Conservation (phyloP, 192 early-diverging fungal genomes). For the Linnemannia exigua region DNA sequence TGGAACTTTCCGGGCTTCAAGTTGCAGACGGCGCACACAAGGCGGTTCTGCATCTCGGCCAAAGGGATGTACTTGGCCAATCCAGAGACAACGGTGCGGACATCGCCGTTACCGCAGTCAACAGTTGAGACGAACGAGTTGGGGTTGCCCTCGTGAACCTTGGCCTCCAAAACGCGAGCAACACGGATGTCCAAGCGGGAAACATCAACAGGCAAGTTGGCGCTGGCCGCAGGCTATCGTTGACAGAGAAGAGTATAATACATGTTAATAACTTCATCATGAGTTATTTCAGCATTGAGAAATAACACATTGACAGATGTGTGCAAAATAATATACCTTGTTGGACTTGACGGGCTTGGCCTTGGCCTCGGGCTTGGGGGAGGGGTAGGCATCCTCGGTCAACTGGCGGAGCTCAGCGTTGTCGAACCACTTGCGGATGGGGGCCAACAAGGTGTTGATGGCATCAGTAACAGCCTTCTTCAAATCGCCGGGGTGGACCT, state of each 20-base stretch:
- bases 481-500: constrained; percentile 95
- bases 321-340: constrained; percentile 63
- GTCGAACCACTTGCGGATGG: constrained; percentile 83
- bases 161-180: constrained; percentile 69
- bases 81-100: constrained; percentile 75
- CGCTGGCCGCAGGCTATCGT: constrained; percentile 27
- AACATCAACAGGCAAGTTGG: constrained; percentile 41
- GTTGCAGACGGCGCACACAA: constrained; percentile 71
- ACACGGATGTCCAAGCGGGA: constrained; percentile 71
- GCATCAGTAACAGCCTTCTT: constrained; percentile 89
- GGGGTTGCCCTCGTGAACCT: constrained; percentile 64
- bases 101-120: constrained; percentile 69
- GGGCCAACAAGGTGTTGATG: constrained; percentile 89
- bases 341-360: constrained; percentile 65
- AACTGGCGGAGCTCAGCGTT: constrained; percentile 78
- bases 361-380: constrained; percentile 65
- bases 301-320: neutral
- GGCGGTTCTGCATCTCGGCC: constrained; percentile 68
- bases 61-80: constrained; percentile 68
- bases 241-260: neutral
- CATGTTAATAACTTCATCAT: neutral
- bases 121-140: constrained; percentile 72
- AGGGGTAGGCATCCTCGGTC: constrained; percentile 88
- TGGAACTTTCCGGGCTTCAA: constrained; percentile 73
- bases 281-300: too few species aligned